Evolutionary conservation across 1,139 yeast species (phyloP).

Genomic region (Sugiyamaella neomexicana): DNA sequence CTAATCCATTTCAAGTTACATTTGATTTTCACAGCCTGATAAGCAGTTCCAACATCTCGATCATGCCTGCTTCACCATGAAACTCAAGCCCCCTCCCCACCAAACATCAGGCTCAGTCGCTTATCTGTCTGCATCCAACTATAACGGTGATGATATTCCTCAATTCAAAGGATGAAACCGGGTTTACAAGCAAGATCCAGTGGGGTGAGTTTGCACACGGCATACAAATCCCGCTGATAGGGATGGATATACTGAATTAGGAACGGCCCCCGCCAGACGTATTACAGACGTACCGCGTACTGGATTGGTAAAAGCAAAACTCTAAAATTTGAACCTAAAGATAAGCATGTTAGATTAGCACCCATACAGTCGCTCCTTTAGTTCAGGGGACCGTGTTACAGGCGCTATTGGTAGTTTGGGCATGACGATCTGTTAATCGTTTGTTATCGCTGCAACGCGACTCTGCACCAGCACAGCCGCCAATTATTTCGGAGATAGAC

Average conservation of each 20-base stretch:
- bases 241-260: background rate
- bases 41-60: background rate
- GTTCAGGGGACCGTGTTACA: background rate
- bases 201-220: too few relatives aligned
- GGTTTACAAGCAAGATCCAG: background rate
- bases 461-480: too few relatives aligned
- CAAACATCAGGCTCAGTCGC: too few relatives aligned
- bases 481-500: too few relatives aligned
- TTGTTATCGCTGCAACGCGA: too few relatives aligned
- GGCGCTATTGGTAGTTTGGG: background rate
- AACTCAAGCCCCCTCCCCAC: too few relatives aligned
- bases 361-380: background rate
- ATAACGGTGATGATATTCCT: background rate
- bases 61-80: too few relatives aligned
- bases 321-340: background rate
- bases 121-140: too few relatives aligned
- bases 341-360: background rate
- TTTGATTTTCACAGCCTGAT: background rate
- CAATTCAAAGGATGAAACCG: background rate
- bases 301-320: background rate
- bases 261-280: slow-evolving; percentile 2
- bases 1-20: background rate
- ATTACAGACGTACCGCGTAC: background rate
- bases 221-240: background rate
- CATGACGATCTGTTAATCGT: background rate